These are phyloP conservation scores for Samsoniella hepiali DNA, from an alignment of 2,329 filamentous ascomycete species.

Conservation along the genomic window DNA sequence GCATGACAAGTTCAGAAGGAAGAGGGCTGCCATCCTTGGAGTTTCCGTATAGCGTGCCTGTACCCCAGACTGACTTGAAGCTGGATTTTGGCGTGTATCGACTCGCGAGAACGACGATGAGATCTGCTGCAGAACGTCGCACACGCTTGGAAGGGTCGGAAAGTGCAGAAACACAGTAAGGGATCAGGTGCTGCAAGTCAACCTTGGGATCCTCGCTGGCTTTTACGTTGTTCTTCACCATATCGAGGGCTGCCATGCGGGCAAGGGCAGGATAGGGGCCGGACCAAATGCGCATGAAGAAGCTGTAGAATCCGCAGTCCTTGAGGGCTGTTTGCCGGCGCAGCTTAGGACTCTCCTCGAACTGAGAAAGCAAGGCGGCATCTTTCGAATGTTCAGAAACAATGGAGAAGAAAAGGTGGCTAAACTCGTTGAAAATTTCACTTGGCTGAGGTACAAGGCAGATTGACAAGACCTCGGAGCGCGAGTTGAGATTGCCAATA, in stretches of 20 bases:
- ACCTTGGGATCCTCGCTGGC: slow-evolving; percentile 44
- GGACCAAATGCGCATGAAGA: slow-evolving; percentile 73
- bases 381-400: slow-evolving; percentile 43
- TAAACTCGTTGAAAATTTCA: slow-evolving; percentile 56
- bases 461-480: slow-evolving; percentile 40
- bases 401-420: slow-evolving; percentile 55
- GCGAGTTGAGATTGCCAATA: slow-evolving; percentile 37
- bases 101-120: slow-evolving; percentile 56
- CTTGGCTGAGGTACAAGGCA: slow-evolving; percentile 52
- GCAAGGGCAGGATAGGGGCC: slow-evolving; percentile 67
- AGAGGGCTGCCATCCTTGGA: slow-evolving; percentile 55
- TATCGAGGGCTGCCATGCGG: slow-evolving; percentile 65
- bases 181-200: slow-evolving; percentile 78
- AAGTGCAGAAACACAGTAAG: slow-evolving; percentile 73
- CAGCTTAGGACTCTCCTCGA: slow-evolving; percentile 55
- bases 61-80: slow-evolving; percentile 55
- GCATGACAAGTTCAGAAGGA: slow-evolving; percentile 52
- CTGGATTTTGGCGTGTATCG: slow-evolving; percentile 40
- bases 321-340: slow-evolving; percentile 52
- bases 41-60: slow-evolving; percentile 62
- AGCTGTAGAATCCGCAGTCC: slow-evolving; percentile 67
- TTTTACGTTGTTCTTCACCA: slow-evolving; percentile 57
- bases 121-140: slow-evolving; percentile 68
- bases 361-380: slow-evolving; percentile 41
- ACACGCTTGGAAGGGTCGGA: slow-evolving; percentile 73